Evolutionary conservation across 108 stramenopile genomes (phyloP), one percentile per base, ranked within the genome.

Genomic region (Pelagomonas calceolata): DNA sequence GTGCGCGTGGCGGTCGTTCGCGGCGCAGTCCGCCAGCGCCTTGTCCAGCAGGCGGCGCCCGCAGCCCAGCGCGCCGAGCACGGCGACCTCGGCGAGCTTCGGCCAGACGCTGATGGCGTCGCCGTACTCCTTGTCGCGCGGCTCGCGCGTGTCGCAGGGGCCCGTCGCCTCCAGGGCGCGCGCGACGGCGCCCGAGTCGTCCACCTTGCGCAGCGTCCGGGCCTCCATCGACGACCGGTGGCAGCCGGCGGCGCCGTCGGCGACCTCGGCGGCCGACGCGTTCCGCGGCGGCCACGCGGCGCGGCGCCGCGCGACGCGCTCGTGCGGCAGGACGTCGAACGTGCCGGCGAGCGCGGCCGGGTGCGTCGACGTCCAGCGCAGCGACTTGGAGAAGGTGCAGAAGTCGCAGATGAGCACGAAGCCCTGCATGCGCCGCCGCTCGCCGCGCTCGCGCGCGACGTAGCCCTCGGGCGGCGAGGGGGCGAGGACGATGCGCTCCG

Each of bases 21-120:
- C 51, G 21, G 63, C 64, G 9, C 34, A 30, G 30, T 65, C 71
- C 26, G 34, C 33, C 26, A 72, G n/a, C 7, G 72, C 68, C 46
- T 26, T 43, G 46, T 68, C 51, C 34, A 77, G 66, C 32, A 77
- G 68, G 0, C 32, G 34, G 12, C 66, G 51, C 3, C 76, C 76
- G 73, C 76, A 77, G n/a, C 76, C 72, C 34, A 77, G 32, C 7
- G 72, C 72, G 21, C 76, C 76, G 21, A 77, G 73, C 12, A 77
- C 33, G 7, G 71, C 67, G 37, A 77, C 45, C 63, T 77, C 76
- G 0, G 67, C 66, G 0, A 77, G 51, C 4, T 46, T 21, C 4
- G 66, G 39, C 65, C 72, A 77, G 44, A 77, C 72, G 68, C 68
- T 51, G 34, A 72, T 45, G 34, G 63, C 46, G n/a, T 72, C 66